Percentiles rank a stretch among this genome's conserved stretches.
Conservation (phyloP, 768 basidiomycete genomes). For the Amanita fuliginea region DNA sequence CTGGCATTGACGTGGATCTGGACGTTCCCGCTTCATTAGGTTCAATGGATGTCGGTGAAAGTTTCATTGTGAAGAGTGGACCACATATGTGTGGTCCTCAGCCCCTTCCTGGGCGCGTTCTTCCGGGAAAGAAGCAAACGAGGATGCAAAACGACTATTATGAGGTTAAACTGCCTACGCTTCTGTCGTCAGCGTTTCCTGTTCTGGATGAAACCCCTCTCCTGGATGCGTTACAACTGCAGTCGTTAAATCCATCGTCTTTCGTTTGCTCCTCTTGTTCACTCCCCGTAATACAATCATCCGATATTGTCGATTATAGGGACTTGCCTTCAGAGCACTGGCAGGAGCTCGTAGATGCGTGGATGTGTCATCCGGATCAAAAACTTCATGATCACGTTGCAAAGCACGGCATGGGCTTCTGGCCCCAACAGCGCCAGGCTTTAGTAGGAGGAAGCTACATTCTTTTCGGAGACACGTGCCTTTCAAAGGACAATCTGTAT, state of each 20-base stretch:
- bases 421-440: constrained; percentile 62
- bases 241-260: constrained; percentile 39
- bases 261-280: constrained; percentile 79
- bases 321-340: constrained; percentile 95
- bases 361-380: constrained; percentile 97
- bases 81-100: constrained; percentile 46
- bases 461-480: constrained; percentile 54
- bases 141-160: constrained; percentile 46
- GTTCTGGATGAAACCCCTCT: constrained; percentile 30
- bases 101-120: constrained; percentile 41
- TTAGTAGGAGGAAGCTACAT: constrained; percentile 89
- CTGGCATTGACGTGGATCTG: constrained; percentile 47
- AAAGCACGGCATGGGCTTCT: constrained; percentile 57
- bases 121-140: constrained; percentile 52
- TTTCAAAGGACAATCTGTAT: constrained; percentile 43
- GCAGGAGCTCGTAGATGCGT: constrained; percentile 94
- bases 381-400: constrained; percentile 61
- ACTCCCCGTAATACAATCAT: constrained; percentile 54
- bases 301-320: constrained; percentile 44
- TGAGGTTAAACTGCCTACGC: constrained; percentile 57
- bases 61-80: constrained; percentile 52
- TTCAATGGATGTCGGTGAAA: constrained; percentile 34
- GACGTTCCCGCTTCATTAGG: constrained; percentile 43
- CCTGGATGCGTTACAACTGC: constrained; percentile 62
- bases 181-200: constrained; percentile 13